Evolutionary conservation across 495 filamentous ascomycete species (phyloP).

Genomic region (Cercophora newfieldiana): DNA sequence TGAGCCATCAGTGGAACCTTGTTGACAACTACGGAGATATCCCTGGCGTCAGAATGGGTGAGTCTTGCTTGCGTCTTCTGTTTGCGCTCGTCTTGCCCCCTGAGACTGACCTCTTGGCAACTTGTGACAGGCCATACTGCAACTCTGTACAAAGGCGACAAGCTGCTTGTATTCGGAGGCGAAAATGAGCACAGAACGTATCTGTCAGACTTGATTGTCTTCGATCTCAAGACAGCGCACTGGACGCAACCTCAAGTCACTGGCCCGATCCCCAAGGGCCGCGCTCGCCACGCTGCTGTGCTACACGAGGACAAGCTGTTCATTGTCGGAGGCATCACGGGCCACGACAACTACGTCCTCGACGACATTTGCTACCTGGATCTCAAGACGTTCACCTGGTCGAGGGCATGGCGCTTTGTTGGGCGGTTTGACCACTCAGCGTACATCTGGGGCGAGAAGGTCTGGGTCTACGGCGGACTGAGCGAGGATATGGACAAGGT

Average conservation of each 20-base stretch:
- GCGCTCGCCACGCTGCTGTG: conserved; percentile 90
- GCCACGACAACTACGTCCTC: conserved; percentile 81
- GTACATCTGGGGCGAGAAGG: conserved; percentile 80
- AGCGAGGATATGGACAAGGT: conserved; percentile 94
- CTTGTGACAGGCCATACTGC: conserved; percentile 77
- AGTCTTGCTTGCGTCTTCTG: conserved; percentile 20
- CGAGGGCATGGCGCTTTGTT: conserved; percentile 91
- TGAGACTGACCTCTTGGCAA: background rate
- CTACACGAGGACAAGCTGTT: conserved; percentile 96
- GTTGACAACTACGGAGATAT: conserved; percentile 99
- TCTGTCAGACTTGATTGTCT: conserved; percentile 92
- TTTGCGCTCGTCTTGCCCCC: background rate
- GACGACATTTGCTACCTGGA: conserved; percentile 97
- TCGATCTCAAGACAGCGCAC: conserved; percentile 87
- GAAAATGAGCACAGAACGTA: conserved; percentile 97
- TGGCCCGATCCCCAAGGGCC: conserved; percentile 79
- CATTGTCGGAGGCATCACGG: conserved; percentile 86
- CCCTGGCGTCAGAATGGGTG: conserved; percentile 96
- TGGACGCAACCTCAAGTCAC: conserved; percentile 90
- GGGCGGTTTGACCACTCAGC: conserved; percentile 90
- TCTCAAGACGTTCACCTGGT: conserved; percentile 97
- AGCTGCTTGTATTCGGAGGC: conserved; percentile 92
- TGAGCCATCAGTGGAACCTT: conserved; percentile 85
- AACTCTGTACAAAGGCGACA: conserved; percentile 90
- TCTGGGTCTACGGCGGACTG: conserved; percentile 97